Conservation (phyloP, 1,139 yeast genomes). For the Hyphopichia khmerensis region DNA sequence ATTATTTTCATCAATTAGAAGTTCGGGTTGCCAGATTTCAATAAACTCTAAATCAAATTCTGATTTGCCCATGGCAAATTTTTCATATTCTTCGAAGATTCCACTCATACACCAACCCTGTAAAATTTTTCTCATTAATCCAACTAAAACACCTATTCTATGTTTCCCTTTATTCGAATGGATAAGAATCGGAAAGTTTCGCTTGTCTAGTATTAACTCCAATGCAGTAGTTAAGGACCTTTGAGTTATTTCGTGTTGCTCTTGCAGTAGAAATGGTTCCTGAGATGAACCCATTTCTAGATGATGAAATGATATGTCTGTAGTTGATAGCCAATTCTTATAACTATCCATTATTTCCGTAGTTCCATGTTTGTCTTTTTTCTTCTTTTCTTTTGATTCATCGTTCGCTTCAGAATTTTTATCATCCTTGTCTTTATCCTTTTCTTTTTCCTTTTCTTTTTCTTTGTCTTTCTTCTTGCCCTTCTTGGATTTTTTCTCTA, state of each 20-base stretch:
- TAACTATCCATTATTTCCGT: constrained; percentile 48
- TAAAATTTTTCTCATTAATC: constrained; percentile 75
- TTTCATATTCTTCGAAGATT: constrained; percentile 88
- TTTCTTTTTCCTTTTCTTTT: constrained; percentile 46
- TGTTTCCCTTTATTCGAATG: constrained; percentile 97
- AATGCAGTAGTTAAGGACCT: constrained; percentile 61
- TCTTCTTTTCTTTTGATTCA: constrained; percentile 8
- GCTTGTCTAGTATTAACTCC: constrained; percentile 59
- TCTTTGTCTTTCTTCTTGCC: constrained; percentile 13
- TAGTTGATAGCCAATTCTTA: constrained; percentile 60
- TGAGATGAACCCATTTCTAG: constrained; percentile 69
- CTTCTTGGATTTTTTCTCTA: constrained; percentile 22
- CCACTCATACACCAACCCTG: constrained; percentile 96
- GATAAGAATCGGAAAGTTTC: constrained; percentile 81
- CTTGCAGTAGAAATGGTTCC: constrained; percentile 68
- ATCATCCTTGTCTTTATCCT: constrained; percentile 18
- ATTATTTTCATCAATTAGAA: constrained; percentile 28
- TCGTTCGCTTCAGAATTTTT: constrained; percentile 4
- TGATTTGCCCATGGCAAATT: constrained; percentile 90
- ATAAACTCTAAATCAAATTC: constrained; percentile 81
- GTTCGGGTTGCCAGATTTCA: constrained; percentile 49
- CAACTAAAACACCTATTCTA: constrained; percentile 87
- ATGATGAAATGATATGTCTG: constrained; percentile 57
- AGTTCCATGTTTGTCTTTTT: constrained; percentile 36
- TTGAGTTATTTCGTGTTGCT: constrained; percentile 34